Conservation (phyloP, 176 grass and related monocot species). For the Bolboschoenus planiculmis region DNA sequence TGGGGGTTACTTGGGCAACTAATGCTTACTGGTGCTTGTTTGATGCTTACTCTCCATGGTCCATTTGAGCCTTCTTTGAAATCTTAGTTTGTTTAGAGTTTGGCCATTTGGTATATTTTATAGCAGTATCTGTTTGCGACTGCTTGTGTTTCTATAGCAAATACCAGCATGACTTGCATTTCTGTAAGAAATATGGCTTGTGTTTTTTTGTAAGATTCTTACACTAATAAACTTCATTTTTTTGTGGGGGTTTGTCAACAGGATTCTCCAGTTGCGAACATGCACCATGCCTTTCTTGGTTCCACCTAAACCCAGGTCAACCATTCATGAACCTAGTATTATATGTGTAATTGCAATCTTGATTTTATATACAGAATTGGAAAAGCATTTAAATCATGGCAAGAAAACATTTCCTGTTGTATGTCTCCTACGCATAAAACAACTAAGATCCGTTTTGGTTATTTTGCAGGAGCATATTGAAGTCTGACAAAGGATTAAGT, state of each 20-base stretch:
- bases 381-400: background rate
- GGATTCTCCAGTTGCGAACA: constrained; percentile 22
- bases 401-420: background rate
- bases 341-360: background rate
- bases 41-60: background rate
- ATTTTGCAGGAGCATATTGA: constrained; percentile 5
- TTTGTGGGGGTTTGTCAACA: background rate
- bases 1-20: background rate
- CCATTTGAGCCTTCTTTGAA: background rate
- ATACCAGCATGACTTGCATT: background rate
- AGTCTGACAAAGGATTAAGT: background rate
- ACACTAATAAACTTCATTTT: background rate
- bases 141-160: background rate
- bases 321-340: background rate
- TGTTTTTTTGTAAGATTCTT: background rate
- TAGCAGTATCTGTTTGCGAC: background rate
- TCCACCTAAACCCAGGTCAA: constrained; percentile 15
- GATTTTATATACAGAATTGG: background rate
- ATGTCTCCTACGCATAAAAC: background rate
- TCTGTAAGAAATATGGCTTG: background rate
- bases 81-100: background rate
- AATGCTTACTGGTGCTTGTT: background rate
- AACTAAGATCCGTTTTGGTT: constrained; percentile 1
- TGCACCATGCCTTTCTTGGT: constrained; percentile 28
- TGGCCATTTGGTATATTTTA: background rate